Base-by-base conservation (phyloP, 352 stramenopile genomes). In the Globisporangium iwayamae region DNA sequence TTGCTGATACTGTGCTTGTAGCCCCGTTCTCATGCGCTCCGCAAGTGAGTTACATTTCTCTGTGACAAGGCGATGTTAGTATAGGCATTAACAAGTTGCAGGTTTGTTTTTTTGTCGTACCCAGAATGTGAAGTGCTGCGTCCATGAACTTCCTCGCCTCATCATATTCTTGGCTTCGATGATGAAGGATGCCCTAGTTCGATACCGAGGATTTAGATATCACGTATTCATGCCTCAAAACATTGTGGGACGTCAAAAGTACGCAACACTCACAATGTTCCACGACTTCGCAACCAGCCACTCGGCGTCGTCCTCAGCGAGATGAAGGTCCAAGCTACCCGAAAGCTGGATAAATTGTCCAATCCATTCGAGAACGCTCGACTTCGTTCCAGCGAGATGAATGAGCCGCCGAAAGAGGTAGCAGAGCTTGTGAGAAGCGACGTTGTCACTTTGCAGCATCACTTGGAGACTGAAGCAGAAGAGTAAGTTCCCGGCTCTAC, bases 271-370 rank as follows among this genome's bases (percentile, higher is more conserved):
- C 76, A 93, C 85, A 45, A 85, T 78, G 36, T 93, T 93, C 85
- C 85, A 93, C 3, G 79, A 71, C 60, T 88, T 91, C n/a, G 64
- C 70, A 28, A 89, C 68, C 39, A 93, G 82, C 83, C 85, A 93
- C 62, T 93, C 85, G 30, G 78, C 48, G 38, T 91, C 83, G 32
- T 75, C 32, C 10, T 81, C 78, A 47, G 72, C 59, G 20, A 90
- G 62, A 10, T 56, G 55, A 18, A 89, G 55, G 20, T 81, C 64
- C n/a, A 90, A 63, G 30, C 71, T 90, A 10, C 70, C 58, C 28
- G 73, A 53, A 8, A 91, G 67, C 54, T 91, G 78, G 51, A 88
- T 39, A 13, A 93, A 63, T 62, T 93, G 84, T 48, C 83, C 68
- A 32, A 91, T 79, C 73, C 76, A 93, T 46, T 89, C 78, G 13